A percentile compares a stretch with the other conserved stretches of the same genome.
These are phyloP conservation scores for Phaeoacremonium minimum DNA, from an alignment of 2,329 filamentous ascomycete species.

Conservation along the genomic window DNA sequence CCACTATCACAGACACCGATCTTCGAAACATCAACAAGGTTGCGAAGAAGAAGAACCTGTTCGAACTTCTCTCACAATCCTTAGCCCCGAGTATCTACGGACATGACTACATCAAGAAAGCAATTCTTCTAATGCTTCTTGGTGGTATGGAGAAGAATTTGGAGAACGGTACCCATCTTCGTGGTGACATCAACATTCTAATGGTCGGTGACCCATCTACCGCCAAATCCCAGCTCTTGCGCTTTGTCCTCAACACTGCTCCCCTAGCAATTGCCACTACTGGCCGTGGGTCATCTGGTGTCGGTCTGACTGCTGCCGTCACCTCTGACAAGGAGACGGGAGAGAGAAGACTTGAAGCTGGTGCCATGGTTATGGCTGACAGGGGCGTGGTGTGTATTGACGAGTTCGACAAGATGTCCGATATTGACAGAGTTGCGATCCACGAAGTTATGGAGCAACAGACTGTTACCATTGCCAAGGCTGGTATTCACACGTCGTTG, in stretches of 20 bases:
- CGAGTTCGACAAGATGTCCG: slow-evolving; percentile 99
- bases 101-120: slow-evolving; percentile 97
- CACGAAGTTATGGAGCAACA: slow-evolving; percentile 99
- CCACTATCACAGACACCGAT: slow-evolving; percentile 90
- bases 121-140: slow-evolving; percentile 89
- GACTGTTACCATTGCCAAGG: slow-evolving; percentile 97
- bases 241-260: slow-evolving; percentile 95
- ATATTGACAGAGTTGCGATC: slow-evolving; percentile 94
- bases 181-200: slow-evolving; percentile 97
- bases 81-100: slow-evolving; percentile 95
- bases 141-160: slow-evolving; percentile 98
- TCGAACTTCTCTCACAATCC: slow-evolving; percentile 89
- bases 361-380: slow-evolving; percentile 97
- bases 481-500: slow-evolving; percentile 93
- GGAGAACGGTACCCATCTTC: slow-evolving; percentile 94
- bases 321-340: slow-evolving; percentile 97
- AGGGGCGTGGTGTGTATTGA: slow-evolving; percentile 98
- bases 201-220: slow-evolving; percentile 99
- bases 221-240: slow-evolving; percentile 94
- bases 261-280: slow-evolving; percentile 96
- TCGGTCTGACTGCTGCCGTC: slow-evolving; percentile 94
- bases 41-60: slow-evolving; percentile 88
- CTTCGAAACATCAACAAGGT: slow-evolving; percentile 99
- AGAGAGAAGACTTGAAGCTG: slow-evolving; percentile 88
- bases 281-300: slow-evolving; percentile 91